phyloP scores from a whole-genome alignment of 2,329 filamentous ascomycete species.

The Elsinoe arachidis region DNA sequence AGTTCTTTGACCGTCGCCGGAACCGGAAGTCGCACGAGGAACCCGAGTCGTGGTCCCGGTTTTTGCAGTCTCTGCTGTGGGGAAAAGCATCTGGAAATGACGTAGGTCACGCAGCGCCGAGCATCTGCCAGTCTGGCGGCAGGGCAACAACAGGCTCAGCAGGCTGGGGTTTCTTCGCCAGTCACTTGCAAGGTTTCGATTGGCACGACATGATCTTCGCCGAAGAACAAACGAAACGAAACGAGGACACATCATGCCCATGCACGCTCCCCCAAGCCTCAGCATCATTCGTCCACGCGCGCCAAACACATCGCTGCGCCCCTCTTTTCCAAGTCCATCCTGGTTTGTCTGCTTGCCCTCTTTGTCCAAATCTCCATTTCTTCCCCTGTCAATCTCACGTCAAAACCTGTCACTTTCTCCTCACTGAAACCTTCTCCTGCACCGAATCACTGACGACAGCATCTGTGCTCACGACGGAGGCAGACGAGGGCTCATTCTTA shows the following conservation, averaged over 20 bases:
- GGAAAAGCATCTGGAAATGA: background rate
- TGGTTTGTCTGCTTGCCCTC: conserved; percentile 3
- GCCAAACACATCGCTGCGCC: background rate
- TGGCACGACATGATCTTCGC: background rate
- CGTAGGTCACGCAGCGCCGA: background rate
- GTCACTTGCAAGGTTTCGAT: background rate
- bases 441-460: background rate
- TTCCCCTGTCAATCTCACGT: conserved; percentile 5
- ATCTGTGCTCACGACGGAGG: background rate
- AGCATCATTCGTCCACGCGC: conserved; percentile 7
- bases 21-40: conserved; percentile 2
- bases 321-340: conserved; percentile 7
- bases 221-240: background rate
- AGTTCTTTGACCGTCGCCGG: background rate
- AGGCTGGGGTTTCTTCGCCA: too few relatives aligned
- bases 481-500: background rate
- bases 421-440: background rate
- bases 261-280: conserved; percentile 1
- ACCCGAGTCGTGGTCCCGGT: background rate
- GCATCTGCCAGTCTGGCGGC: background rate
- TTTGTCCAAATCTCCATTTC: background rate
- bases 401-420: conserved; percentile 5
- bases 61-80: background rate
- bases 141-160: background rate
- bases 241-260: conserved; percentile 4